Evolutionary conservation across 73 alveolate genomes (phyloP).

Genomic region (Paramecium pentaurelia): DNA sequence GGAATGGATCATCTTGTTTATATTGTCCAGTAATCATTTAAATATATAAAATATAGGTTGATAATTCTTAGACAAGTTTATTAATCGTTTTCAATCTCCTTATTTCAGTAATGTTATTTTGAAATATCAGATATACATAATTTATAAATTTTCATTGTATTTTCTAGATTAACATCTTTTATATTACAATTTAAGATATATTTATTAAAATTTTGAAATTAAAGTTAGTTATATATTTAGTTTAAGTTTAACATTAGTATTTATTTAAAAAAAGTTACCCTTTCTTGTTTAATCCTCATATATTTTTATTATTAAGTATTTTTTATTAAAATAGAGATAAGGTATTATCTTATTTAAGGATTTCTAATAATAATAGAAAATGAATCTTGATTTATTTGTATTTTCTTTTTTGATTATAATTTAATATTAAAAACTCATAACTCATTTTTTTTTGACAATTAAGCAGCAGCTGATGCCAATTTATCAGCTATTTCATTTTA

Average conservation of each 20-base stretch:
- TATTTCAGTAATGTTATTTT: background rate
- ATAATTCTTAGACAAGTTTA: background rate
- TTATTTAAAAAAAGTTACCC: too few species aligned
- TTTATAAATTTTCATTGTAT: background rate
- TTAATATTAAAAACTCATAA: background rate
- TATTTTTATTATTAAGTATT: background rate
- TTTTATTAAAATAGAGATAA: background rate
- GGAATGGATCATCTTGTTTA: constrained; percentile 9
- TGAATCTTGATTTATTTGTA: background rate
- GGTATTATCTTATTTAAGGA: background rate
- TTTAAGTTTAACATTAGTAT: too few species aligned
- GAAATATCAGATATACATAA: background rate
- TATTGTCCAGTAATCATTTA: background rate
- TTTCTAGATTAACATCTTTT: background rate
- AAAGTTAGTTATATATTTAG: too few species aligned
- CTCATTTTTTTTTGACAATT: background rate
- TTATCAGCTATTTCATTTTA: background rate
- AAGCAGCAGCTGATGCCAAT: background rate
- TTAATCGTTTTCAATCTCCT: background rate
- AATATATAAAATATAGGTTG: background rate
- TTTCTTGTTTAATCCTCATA: too few species aligned
- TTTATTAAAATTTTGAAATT: too few species aligned
- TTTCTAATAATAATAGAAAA: background rate
- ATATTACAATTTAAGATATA: too few species aligned
- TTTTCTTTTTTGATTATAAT: background rate